Conservation (phyloP, 768 basidiomycete species). For the Kwoniella heveanensis region DNA sequence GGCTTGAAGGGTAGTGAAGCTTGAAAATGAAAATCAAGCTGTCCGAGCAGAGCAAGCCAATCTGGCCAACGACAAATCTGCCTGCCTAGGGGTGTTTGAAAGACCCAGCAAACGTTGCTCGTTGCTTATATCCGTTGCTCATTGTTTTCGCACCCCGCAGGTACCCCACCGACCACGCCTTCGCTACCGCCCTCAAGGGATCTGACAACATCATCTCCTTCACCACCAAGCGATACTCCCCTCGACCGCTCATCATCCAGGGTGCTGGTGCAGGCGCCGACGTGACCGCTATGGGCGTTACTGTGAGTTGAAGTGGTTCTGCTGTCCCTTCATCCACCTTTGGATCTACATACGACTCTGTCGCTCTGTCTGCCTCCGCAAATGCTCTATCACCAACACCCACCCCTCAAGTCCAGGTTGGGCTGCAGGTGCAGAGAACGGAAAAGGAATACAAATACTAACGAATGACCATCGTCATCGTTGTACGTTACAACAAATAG, state of each 20-base stretch:
- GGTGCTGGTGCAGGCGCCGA: slow-evolving; percentile 97
- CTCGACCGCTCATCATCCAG: slow-evolving; percentile 86
- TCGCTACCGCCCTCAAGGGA: slow-evolving; percentile 91
- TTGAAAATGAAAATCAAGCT: too few species aligned
- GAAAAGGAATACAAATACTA: neutral
- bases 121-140: too few species aligned
- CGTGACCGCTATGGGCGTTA: slow-evolving; percentile 97
- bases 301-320: slow-evolving; percentile 59
- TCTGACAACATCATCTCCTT: slow-evolving; percentile 99
- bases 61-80: too few species aligned
- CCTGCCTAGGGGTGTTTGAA: too few species aligned
- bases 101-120: too few species aligned
- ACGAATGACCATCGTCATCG: slow-evolving; percentile 7
- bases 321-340: too few species aligned
- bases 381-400: too few species aligned
- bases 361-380: neutral
- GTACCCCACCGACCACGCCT: slow-evolving; percentile 85
- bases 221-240: slow-evolving; percentile 87
- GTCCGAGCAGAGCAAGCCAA: too few species aligned
- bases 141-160: slow-evolving; percentile 59
- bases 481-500: slow-evolving; percentile 12
- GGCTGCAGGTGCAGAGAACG: too few species aligned
- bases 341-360: too few species aligned
- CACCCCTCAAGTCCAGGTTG: too few species aligned
- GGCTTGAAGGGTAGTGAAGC: too few species aligned